A percentile compares a stretch with the other conserved stretches of the same genome.
Evolutionary conservation across 2,329 filamentous ascomycete species (phyloP).

Genomic region (Neopestalotiopsis sp.): DNA sequence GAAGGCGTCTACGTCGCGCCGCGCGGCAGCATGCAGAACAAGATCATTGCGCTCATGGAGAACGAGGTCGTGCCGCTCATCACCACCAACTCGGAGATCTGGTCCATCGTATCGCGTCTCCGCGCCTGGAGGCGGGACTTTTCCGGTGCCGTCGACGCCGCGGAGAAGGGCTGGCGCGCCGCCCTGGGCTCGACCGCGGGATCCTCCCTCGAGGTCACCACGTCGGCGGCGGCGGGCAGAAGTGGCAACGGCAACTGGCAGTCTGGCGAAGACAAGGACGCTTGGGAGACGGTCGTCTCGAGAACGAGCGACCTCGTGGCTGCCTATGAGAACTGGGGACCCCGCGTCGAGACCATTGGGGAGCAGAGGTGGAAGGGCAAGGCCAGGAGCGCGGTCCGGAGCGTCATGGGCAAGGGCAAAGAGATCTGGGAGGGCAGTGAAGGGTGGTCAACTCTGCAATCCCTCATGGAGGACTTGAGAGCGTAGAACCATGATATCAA

Average conservation of each 20-base stretch:
- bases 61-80: constrained; percentile 80
- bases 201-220: constrained; percentile 33
- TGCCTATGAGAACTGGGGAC: constrained; percentile 80
- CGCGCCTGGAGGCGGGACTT: constrained; percentile 77
- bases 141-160: constrained; percentile 75
- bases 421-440: constrained; percentile 80
- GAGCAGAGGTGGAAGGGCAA: constrained; percentile 82
- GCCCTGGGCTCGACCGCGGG: constrained; percentile 54
- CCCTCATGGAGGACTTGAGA: constrained; percentile 60
- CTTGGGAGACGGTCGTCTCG: constrained; percentile 75
- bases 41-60: constrained; percentile 76
- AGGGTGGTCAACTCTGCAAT: constrained; percentile 68
- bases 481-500: background rate
- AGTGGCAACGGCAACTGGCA: constrained; percentile 48
- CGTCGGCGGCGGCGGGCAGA: constrained; percentile 44
- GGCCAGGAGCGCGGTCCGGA: constrained; percentile 81
- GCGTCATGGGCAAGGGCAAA: constrained; percentile 81
- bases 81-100: constrained; percentile 77
- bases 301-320: constrained; percentile 83
- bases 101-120: constrained; percentile 74
- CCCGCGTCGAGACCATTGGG: constrained; percentile 69
- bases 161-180: constrained; percentile 89
- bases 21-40: constrained; percentile 64
- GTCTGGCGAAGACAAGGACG: constrained; percentile 54
- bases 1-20: constrained; percentile 45